Percentiles rank a stretch among this genome's conserved stretches.
phyloP scores from a whole-genome alignment of 495 filamentous ascomycete genomes.

The Aspergillus funiculosus region DNA sequence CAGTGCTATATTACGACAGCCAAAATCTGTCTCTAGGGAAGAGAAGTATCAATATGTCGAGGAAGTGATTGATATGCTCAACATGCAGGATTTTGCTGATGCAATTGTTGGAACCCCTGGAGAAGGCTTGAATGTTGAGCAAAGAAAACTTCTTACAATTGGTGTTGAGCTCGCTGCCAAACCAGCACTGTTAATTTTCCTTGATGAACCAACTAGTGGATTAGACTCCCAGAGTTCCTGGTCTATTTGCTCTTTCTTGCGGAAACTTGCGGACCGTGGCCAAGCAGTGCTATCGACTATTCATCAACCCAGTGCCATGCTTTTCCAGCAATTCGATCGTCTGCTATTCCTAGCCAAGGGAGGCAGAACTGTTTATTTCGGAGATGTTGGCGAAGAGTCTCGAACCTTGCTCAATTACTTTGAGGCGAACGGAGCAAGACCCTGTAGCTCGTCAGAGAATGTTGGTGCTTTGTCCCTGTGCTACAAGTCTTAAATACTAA shows the following conservation, averaged over 20 bases:
- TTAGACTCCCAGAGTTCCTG: conserved; percentile 81
- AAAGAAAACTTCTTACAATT: conserved; percentile 83
- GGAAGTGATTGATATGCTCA: conserved; percentile 48
- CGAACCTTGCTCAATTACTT: conserved; percentile 68
- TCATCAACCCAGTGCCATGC: conserved; percentile 85
- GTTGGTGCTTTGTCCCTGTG: conserved; percentile 49
- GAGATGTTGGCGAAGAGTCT: conserved; percentile 74
- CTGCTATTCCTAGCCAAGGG: conserved; percentile 77
- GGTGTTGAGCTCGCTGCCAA: conserved; percentile 89
- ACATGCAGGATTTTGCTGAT: conserved; percentile 43
- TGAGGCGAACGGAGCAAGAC: conserved; percentile 61
- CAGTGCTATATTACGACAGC: conserved; percentile 79
- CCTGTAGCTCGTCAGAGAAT: conserved; percentile 67
- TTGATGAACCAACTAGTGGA: conserved; percentile 91
- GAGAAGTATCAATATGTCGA: conserved; percentile 49
- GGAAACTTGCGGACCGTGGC: conserved; percentile 79
- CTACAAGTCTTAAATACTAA: conserved; percentile 10
- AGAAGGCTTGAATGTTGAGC: conserved; percentile 80
- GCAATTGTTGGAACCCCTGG: conserved; percentile 43
- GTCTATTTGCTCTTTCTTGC: conserved; percentile 74
- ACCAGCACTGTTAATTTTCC: conserved; percentile 81
- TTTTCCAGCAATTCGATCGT: conserved; percentile 91
- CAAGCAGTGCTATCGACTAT: conserved; percentile 91
- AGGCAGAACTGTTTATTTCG: conserved; percentile 86
- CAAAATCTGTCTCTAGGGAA: conserved; percentile 41